A percentile compares a stretch with the other conserved stretches of the same genome.
phyloP scores from a whole-genome alignment of 2,329 filamentous ascomycete species.

The Colletotrichum higginsianum region DNA sequence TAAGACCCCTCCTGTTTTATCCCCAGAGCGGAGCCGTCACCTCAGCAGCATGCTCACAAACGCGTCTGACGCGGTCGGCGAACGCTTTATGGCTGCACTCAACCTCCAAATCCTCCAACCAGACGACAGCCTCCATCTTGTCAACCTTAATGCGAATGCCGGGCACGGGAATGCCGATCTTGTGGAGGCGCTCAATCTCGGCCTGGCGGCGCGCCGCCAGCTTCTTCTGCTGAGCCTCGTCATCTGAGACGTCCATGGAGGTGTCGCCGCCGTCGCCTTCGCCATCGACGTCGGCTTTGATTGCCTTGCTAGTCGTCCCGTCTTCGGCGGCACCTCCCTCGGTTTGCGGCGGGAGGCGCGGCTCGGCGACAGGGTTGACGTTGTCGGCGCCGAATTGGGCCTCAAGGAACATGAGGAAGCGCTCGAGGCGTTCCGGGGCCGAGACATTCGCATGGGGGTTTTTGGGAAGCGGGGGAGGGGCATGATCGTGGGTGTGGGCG shows the following conservation, averaged over 20 bases:
- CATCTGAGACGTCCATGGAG: slow-evolving; percentile 43
- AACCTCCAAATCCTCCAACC: slow-evolving; percentile 92
- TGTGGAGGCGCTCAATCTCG: slow-evolving; percentile 85
- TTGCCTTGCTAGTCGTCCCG: slow-evolving; percentile 48
- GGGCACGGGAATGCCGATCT: slow-evolving; percentile 89
- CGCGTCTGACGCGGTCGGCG: slow-evolving; percentile 86
- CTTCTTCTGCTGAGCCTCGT: slow-evolving; percentile 53
- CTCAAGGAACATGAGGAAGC: slow-evolving; percentile 96
- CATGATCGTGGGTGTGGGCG: slow-evolving; percentile 59
- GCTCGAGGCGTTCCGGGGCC: slow-evolving; percentile 83
- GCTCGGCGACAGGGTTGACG: slow-evolving; percentile 80
- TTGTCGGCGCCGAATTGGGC: slow-evolving; percentile 92
- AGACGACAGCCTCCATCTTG: slow-evolving; percentile 88
- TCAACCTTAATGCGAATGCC: slow-evolving; percentile 91
- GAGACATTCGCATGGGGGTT: slow-evolving; percentile 83
- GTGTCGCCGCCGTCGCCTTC: slow-evolving; percentile 44
- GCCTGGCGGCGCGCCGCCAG: slow-evolving; percentile 70
- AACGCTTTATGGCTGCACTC: slow-evolving; percentile 86
- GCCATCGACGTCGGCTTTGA: slow-evolving; percentile 46
- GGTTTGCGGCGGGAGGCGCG: slow-evolving; percentile 66
- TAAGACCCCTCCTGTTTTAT: slow-evolving; percentile 44
- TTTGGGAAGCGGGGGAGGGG: slow-evolving; percentile 54
- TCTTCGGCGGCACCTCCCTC: slow-evolving; percentile 1
- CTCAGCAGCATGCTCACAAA: slow-evolving; percentile 92
- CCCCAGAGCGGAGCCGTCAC: slow-evolving; percentile 83